Conservation (phyloP, 202 grass and related monocot species). For the Digitaria exilis region DNA sequence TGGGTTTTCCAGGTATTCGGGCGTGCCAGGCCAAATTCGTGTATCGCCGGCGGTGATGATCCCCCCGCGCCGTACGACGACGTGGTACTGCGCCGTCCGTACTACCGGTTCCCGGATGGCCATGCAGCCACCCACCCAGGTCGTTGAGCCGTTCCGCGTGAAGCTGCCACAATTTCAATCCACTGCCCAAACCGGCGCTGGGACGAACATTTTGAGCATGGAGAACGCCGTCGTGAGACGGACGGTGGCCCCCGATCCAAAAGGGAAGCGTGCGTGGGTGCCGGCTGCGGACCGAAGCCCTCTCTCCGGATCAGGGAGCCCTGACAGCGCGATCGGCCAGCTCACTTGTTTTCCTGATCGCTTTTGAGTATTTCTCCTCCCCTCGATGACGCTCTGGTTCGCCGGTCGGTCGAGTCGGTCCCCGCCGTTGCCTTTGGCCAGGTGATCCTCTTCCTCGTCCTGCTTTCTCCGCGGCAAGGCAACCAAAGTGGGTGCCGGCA, state of each 20-base stretch:
- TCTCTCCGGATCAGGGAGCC: neutral
- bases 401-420: neutral
- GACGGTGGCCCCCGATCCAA: neutral
- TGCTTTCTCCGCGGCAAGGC: neutral
- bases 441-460: neutral
- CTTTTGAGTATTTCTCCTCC: neutral
- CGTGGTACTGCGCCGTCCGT: neutral
- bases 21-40: neutral
- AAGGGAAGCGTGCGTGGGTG: neutral
- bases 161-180: neutral
- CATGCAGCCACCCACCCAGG: neutral
- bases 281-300: neutral
- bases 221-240: neutral
- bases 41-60: neutral
- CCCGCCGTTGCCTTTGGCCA: neutral
- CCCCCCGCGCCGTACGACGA: neutral
- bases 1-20: neutral
- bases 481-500: neutral
- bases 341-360: neutral
- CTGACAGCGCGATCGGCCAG: neutral
- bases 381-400: neutral
- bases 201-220: neutral
- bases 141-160: neutral
- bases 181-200: neutral
- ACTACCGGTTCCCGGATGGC: neutral